Conservation (phyloP, 805 yeast species). For the Wickerhamiella australiensis region DNA sequence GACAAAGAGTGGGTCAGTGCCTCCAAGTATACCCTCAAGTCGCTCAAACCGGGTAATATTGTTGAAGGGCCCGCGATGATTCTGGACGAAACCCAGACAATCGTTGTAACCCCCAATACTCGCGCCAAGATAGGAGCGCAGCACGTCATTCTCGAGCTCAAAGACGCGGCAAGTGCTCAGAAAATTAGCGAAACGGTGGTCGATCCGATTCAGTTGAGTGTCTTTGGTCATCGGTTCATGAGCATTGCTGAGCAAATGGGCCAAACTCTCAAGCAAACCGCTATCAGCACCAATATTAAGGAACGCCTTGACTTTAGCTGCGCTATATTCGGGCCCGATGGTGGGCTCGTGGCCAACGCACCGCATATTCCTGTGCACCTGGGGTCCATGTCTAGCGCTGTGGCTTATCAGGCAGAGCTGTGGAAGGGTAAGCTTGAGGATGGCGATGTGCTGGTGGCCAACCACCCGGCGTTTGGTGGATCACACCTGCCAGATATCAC, state of each 20-base stretch:
- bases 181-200: conserved; percentile 22
- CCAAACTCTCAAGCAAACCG: conserved; percentile 60
- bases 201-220: conserved; percentile 63
- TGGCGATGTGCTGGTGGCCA: conserved; percentile 68
- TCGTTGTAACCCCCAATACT: conserved; percentile 53
- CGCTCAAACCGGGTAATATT: conserved; percentile 40
- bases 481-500: conserved; percentile 86
- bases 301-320: conserved; percentile 77
- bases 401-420: conserved; percentile 47
- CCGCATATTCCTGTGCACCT: conserved; percentile 82
- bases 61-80: conserved; percentile 64
- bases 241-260: conserved; percentile 91
- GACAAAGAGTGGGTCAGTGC: conserved; percentile 39
- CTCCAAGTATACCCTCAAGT: conserved; percentile 44
- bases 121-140: conserved; percentile 43
- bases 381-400: conserved; percentile 77
- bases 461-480: conserved; percentile 78
- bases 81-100: conserved; percentile 72
- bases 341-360: conserved; percentile 77
- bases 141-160: conserved; percentile 44
- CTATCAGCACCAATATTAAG: conserved; percentile 73
- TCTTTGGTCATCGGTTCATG: conserved; percentile 76
- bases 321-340: conserved; percentile 64
- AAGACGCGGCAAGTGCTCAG: conserved; percentile 14
- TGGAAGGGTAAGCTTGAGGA: conserved; percentile 55